A percentile compares a stretch with the other conserved stretches of the same genome.
Evolutionary conservation across 345 rosid genomes (phyloP).

Genomic region (Eucalyptus cloeziana): DNA sequence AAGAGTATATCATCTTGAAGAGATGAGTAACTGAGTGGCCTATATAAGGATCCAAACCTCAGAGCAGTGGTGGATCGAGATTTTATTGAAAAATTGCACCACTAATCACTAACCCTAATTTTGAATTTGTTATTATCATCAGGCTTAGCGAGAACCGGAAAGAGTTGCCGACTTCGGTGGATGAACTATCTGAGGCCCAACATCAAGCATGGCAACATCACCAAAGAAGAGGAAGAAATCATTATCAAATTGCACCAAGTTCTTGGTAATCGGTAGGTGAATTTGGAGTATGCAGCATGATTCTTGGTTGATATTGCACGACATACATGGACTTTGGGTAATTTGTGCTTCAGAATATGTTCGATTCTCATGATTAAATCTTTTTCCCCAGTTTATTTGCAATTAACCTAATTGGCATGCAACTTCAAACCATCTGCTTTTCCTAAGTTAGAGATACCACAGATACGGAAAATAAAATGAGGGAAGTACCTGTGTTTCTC

Average conservation of each 20-base stretch:
- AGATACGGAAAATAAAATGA: too few species aligned
- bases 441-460: too few species aligned
- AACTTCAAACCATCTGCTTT: too few species aligned
- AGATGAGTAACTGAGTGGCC: background rate
- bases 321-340: too few species aligned
- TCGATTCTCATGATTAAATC: too few species aligned
- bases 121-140: background rate
- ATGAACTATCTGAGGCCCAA: conserved; percentile 7
- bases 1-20: background rate
- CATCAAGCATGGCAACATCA: background rate
- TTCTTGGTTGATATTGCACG: background rate
- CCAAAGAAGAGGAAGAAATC: conserved; percentile 1
- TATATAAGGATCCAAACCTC: background rate
- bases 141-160: conserved; percentile 2
- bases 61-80: background rate
- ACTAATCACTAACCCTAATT: background rate
- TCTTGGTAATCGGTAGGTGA: background rate
- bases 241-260: background rate
- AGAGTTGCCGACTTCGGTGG: conserved; percentile 14
- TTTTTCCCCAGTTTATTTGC: too few species aligned
- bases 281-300: background rate
- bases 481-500: too few species aligned
- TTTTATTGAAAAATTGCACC: background rate
- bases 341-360: too few species aligned
- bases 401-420: too few species aligned